Percentiles rank a stretch among this genome's conserved stretches.
These are phyloP conservation scores for Boletus tylopilopsis DNA, from an alignment of 768 basidiomycete genomes.

Conservation along the genomic window DNA sequence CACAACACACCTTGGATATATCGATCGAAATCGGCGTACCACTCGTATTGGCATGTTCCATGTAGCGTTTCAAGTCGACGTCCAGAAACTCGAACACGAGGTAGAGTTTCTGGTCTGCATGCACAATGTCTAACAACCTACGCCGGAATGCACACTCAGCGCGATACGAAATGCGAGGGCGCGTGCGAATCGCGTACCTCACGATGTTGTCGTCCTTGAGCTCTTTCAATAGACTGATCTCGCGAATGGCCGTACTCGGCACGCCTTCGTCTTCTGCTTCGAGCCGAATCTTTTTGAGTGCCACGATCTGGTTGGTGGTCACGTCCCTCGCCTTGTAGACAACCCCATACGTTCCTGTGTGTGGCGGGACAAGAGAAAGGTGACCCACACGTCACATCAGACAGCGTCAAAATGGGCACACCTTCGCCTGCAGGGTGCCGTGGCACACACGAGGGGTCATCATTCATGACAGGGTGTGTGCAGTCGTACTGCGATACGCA, in stretches of 20 bases:
- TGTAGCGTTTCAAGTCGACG: conserved; percentile 94
- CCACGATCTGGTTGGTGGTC: conserved; percentile 78
- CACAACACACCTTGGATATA: conserved; percentile 71
- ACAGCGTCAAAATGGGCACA: conserved; percentile 8
- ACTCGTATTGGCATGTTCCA: conserved; percentile 78
- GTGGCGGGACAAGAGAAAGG: no score
- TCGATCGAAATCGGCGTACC: conserved; percentile 69
- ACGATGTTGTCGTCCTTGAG: conserved; percentile 96
- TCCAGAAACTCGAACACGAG: conserved; percentile 98
- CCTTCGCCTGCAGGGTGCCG: conserved; percentile 40
- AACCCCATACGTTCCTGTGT: conserved; percentile 91
- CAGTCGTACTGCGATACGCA: conserved; percentile 44
- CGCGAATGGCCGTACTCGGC: conserved; percentile 95
- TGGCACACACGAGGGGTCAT: conserved; percentile 19
- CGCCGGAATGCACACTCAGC: conserved; percentile 5
- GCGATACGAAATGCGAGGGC: not conserved
- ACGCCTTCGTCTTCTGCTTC: conserved; percentile 99
- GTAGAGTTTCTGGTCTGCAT: conserved; percentile 95
- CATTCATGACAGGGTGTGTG: conserved; percentile 2
- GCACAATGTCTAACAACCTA: conserved; percentile 94
- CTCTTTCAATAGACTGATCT: conserved; percentile 96
- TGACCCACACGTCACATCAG: conserved; percentile 5
- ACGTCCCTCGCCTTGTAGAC: conserved; percentile 95
- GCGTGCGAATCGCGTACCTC: conserved; percentile 46
- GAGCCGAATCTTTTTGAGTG: conserved; percentile 96